Percentiles rank a stretch among this genome's conserved stretches.
These are phyloP conservation scores for Afroboletus lepidellus DNA, from an alignment of 1,284 basidiomycete genomes.

Conservation along the genomic window DNA sequence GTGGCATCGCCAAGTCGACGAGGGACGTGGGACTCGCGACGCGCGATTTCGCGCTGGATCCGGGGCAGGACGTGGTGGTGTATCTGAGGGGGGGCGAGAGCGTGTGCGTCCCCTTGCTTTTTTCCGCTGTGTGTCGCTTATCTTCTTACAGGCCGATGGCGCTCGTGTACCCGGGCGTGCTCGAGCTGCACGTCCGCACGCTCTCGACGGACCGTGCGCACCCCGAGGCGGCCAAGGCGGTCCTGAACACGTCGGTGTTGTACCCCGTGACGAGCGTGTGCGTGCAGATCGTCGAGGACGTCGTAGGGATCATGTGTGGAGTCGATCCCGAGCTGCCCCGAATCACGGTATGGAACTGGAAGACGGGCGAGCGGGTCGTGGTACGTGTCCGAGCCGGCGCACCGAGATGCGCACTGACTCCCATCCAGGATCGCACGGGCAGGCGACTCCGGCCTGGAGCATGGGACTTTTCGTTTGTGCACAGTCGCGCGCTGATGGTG, in stretches of 20 bases:
- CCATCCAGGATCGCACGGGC: slow-evolving; percentile 24
- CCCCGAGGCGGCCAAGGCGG: slow-evolving; percentile 34
- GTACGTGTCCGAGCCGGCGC: slow-evolving; percentile 38
- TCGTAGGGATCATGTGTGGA: slow-evolving; percentile 48
- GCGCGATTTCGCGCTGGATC: slow-evolving; percentile 64
- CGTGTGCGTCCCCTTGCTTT: neutral
- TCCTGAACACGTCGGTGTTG: slow-evolving; percentile 19
- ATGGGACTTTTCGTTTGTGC: slow-evolving; percentile 50
- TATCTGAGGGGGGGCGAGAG: slow-evolving; percentile 39
- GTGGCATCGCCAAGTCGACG: too few species aligned
- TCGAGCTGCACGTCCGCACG: slow-evolving; percentile 41
- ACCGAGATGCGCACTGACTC: neutral
- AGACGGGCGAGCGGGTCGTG: slow-evolving; percentile 42
- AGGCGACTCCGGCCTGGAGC: slow-evolving; percentile 29
- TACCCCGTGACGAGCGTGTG: slow-evolving; percentile 34
- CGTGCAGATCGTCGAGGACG: slow-evolving; percentile 52
- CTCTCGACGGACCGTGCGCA: slow-evolving; percentile 45
- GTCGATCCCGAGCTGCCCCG: slow-evolving; percentile 32
- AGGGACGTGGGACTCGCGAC: slow-evolving; percentile 42
- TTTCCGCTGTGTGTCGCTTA: too few species aligned
- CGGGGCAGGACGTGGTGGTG: slow-evolving; percentile 56
- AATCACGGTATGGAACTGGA: slow-evolving; percentile 57
- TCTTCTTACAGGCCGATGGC: slow-evolving; percentile 7
- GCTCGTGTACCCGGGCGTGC: slow-evolving; percentile 8
- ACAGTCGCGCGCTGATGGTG: slow-evolving; percentile 43